Evolutionary conservation across 495 filamentous ascomycete species (phyloP).

Genomic region (Rhypophila decipiens): DNA sequence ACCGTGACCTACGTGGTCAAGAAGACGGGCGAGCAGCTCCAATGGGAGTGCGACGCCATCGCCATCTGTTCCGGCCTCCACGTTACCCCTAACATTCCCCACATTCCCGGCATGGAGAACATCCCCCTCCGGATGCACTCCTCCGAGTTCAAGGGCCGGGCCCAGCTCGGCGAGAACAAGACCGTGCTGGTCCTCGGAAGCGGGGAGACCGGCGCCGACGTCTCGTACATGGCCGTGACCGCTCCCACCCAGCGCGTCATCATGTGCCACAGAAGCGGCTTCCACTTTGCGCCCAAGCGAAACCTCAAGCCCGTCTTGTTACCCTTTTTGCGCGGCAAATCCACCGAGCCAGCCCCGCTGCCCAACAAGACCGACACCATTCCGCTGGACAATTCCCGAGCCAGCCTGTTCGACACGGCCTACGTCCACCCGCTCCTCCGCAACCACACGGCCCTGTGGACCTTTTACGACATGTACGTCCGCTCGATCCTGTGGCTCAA

Average conservation of each 20-base stretch:
- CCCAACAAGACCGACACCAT: too few relatives aligned
- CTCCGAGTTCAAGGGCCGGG: conserved; percentile 33
- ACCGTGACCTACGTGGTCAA: conserved; percentile 15
- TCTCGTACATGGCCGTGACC: conserved; percentile 36
- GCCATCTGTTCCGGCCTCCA: conserved; percentile 41
- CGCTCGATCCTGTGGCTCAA: conserved; percentile 32
- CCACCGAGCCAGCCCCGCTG: conserved; percentile 24
- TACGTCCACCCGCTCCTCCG: conserved; percentile 40
- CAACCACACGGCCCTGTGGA: conserved; percentile 31
- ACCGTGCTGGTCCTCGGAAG: conserved; percentile 37
- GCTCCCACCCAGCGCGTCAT: conserved; percentile 30
- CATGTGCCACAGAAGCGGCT: conserved; percentile 37
- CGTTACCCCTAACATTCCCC: conserved; percentile 32
- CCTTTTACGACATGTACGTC: conserved; percentile 34
- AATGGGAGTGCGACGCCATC: conserved; percentile 33
- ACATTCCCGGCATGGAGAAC: conserved; percentile 31
- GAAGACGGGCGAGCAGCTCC: conserved; percentile 4
- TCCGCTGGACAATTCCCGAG: conserved; percentile 35
- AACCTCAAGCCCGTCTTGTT: conserved; percentile 25
- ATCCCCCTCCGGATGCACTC: conserved; percentile 35
- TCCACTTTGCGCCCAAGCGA: conserved; percentile 32
- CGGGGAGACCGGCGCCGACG: conserved; percentile 40
- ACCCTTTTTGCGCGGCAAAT: conserved; percentile 23
- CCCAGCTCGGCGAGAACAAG: conserved; percentile 30
- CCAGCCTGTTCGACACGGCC: conserved; percentile 41